Percentiles rank a stretch among this genome's conserved stretches.
phyloP scores from a whole-genome alignment of 1,139 yeast genomes.

The Candida mesenterica region DNA sequence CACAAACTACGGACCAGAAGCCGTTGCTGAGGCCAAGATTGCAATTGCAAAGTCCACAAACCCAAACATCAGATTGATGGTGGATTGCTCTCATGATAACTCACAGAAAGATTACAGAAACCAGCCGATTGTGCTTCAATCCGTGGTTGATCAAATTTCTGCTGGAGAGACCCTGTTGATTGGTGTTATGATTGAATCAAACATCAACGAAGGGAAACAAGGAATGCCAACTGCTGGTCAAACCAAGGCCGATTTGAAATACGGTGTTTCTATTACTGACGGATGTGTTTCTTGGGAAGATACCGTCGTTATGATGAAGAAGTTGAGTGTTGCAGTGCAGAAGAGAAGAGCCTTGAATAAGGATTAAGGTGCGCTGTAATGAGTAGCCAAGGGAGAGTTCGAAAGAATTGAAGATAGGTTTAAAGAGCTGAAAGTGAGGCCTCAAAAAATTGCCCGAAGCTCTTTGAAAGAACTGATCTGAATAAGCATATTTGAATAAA shows the following conservation, averaged over 20 bases:
- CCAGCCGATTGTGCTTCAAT: conserved; percentile 83
- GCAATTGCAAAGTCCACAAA: conserved; percentile 54
- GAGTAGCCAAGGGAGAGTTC: too few species aligned
- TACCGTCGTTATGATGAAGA: conserved; percentile 75
- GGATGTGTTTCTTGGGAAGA: conserved; percentile 94
- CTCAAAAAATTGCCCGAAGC: too few species aligned
- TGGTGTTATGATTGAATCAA: conserved; percentile 96
- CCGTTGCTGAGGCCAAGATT: conserved; percentile 74
- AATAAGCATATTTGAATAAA: too few species aligned
- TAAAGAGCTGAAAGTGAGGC: too few species aligned
- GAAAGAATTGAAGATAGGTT: too few species aligned
- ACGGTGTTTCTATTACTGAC: conserved; percentile 96
- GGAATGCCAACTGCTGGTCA: conserved; percentile 63
- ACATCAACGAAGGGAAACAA: conserved; percentile 91
- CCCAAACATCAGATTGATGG: conserved; percentile 75
- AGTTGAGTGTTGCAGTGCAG: conserved; percentile 79
- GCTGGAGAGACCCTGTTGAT: conserved; percentile 75
- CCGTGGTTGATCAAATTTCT: conserved; percentile 79
- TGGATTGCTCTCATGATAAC: conserved; percentile 97
- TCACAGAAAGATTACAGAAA: conserved; percentile 90
- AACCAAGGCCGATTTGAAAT: conserved; percentile 65
- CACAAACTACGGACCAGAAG: conserved; percentile 83
- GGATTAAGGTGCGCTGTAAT: too few species aligned
- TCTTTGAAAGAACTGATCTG: too few species aligned
- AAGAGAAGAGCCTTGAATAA: conserved; percentile 55